Percentiles rank a stretch among this genome's conserved stretches.
Evolutionary conservation across 768 basidiomycete species (phyloP).

Genomic region (Hebeloma cylindrosporum): DNA sequence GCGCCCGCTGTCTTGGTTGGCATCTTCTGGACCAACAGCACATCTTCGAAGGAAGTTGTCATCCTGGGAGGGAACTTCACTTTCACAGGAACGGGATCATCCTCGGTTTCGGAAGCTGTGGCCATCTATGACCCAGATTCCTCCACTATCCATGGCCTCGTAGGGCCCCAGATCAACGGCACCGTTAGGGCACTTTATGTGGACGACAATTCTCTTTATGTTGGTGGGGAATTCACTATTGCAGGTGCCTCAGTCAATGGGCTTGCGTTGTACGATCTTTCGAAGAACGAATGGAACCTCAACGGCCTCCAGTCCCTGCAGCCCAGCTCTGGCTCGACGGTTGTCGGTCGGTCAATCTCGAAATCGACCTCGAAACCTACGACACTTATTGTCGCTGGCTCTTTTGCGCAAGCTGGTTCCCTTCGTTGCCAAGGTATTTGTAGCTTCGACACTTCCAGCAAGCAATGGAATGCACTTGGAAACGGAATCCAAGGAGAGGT

Average conservation of each 20-base stretch:
- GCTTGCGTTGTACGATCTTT: constrained; percentile 80
- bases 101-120: constrained; percentile 49
- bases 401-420: constrained; percentile 78
- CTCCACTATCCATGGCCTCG: constrained; percentile 50
- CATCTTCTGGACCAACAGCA: constrained; percentile 84
- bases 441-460: constrained; percentile 60
- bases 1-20: constrained; percentile 87
- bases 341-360: constrained; percentile 72
- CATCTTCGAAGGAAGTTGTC: constrained; percentile 60
- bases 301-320: constrained; percentile 60
- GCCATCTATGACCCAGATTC: constrained; percentile 68
- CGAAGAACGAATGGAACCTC: constrained; percentile 59
- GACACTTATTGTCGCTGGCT: constrained; percentile 81
- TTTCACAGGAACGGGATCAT: constrained; percentile 42
- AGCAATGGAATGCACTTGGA: constrained; percentile 81
- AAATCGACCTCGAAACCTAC: constrained; percentile 58
- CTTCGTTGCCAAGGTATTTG: constrained; percentile 79
- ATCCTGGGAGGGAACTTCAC: constrained; percentile 93
- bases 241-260: constrained; percentile 58
- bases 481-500: constrained; percentile 82
- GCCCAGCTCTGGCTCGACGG: constrained; percentile 48
- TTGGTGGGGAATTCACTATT: constrained; percentile 84
- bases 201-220: constrained; percentile 63
- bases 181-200: constrained; percentile 78
- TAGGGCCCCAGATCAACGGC: constrained; percentile 67